Evolutionary conservation across 306 rosid species (phyloP), one percentile per base, ranked within the genome.

Genomic region (Nissolia schottii): DNA sequence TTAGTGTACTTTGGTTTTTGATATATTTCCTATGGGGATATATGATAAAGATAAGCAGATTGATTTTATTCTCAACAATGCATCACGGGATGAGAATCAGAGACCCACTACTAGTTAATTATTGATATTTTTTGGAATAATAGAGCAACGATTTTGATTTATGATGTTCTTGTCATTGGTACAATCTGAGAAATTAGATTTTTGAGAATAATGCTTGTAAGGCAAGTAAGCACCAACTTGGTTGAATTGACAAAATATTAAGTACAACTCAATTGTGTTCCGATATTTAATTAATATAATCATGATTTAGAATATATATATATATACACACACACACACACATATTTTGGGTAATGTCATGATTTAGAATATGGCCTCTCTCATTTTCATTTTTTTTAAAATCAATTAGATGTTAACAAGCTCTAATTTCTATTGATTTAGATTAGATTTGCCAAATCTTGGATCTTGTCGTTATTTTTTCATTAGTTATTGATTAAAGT

Each of bases 51-150:
- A 34, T 67, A 16, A 40, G 2, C 62, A 1, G 27, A 58, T 29
- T 67, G 81, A 85, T 80, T 75, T 78, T 75, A 87, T 87, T 80
- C 89, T 79, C 60, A 73, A 67, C 77, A 79, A 81, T 62, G 70
- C 38, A 31, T 71, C 78, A 79, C 73, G 67, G 62, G 79, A 66
- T 38, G 74, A 53, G 82, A 77, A 81, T 74, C 81, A 64, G 55
- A 65, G 57, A 56, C 81, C 89, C 87, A 84, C 87, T 45, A 32
- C 29, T 40, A 0, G 32, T 63, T 53, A 54, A 37, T 24, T 59
- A 24, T 51, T 20, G 15, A 12, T 2, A 34, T 28, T 23, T 57
- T 16, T 10, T 57, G 75, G 7, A 29, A 15, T 46, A 29, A 67
- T 20, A 61, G 76, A 73, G 58, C 67, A 59, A 59, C 24, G 28